phyloP scores from a whole-genome alignment of 2,329 filamentous ascomycete species.

The Ophiostoma ips region DNA sequence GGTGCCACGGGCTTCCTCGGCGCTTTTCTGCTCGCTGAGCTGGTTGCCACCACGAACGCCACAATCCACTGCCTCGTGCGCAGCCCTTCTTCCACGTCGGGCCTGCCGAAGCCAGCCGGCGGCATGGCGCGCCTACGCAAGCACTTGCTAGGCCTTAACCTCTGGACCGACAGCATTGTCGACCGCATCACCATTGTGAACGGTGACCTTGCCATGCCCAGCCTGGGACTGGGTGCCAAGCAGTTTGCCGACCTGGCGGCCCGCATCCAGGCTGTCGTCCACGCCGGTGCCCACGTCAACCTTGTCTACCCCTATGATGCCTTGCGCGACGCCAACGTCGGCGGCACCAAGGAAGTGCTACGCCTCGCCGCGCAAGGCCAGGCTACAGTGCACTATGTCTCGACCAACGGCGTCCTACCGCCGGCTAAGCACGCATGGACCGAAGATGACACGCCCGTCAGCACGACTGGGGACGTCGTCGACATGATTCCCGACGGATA shows the following conservation, averaged over 20 bases:
- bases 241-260: conserved; percentile 50
- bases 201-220: conserved; percentile 55
- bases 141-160: conserved; percentile 62
- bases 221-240: conserved; percentile 52
- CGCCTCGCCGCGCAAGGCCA: conserved; percentile 52
- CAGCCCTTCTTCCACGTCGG: conserved; percentile 33
- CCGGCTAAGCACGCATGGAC: conserved; percentile 56
- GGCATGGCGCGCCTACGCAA: conserved; percentile 60
- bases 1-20: conserved; percentile 66
- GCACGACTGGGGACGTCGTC: conserved; percentile 52
- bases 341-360: conserved; percentile 63
- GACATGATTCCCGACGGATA: conserved; percentile 56
- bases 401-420: conserved; percentile 67
- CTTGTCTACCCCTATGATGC: conserved; percentile 72
- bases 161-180: conserved; percentile 65
- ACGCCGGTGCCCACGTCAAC: conserved; percentile 67
- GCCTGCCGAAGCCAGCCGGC: conserved; percentile 31
- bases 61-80: conserved; percentile 55
- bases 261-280: conserved; percentile 59
- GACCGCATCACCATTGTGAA: conserved; percentile 65
- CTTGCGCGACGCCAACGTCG: conserved; percentile 58
- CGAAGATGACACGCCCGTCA: conserved; percentile 49
- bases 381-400: conserved; percentile 64
- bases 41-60: conserved; percentile 54
- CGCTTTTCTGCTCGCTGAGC: conserved; percentile 55